Conservation (phyloP, 257 asterid species). For the Ballota nigra region DNA sequence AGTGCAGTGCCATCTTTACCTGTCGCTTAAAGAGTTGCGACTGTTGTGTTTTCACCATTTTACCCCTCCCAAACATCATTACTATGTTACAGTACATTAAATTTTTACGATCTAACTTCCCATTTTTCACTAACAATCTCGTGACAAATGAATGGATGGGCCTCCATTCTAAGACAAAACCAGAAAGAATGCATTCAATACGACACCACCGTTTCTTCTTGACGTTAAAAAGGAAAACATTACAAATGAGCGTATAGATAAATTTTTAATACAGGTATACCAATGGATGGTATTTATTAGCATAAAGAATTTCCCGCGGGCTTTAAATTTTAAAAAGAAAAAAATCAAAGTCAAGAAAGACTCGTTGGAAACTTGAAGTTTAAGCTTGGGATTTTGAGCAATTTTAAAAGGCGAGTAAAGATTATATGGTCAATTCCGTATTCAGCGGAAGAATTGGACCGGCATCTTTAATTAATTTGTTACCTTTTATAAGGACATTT, state of each 20-base stretch:
- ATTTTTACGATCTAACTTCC: neutral
- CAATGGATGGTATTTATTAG: too few species aligned
- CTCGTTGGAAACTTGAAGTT: constrained; percentile 9
- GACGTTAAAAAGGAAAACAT: neutral
- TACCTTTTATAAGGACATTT: neutral
- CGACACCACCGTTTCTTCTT: neutral
- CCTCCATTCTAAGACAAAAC: constrained; percentile 4
- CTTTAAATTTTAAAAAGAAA: neutral
- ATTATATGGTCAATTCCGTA: constrained; percentile 23
- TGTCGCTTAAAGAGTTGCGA: neutral
- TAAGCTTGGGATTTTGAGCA: neutral
- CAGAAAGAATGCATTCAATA: neutral
- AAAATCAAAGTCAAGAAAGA: constrained; percentile 13
- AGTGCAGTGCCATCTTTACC: neutral
- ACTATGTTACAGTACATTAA: neutral
- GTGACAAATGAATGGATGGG: constrained; percentile 21
- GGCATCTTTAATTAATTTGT: constrained; percentile 18
- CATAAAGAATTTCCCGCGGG: neutral
- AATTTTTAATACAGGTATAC: too few species aligned
- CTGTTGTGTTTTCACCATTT: constrained; percentile 19
- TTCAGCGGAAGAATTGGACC: constrained; percentile 36
- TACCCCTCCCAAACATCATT: constrained; percentile 27
- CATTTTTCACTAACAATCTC: constrained; percentile 1
- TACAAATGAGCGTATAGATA: too few species aligned
- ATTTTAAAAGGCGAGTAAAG: constrained; percentile 14